Percentiles rank a stretch among this genome's conserved stretches.
Evolutionary conservation across 768 basidiomycete genomes (phyloP).

Genomic region (Leccinum broughii): DNA sequence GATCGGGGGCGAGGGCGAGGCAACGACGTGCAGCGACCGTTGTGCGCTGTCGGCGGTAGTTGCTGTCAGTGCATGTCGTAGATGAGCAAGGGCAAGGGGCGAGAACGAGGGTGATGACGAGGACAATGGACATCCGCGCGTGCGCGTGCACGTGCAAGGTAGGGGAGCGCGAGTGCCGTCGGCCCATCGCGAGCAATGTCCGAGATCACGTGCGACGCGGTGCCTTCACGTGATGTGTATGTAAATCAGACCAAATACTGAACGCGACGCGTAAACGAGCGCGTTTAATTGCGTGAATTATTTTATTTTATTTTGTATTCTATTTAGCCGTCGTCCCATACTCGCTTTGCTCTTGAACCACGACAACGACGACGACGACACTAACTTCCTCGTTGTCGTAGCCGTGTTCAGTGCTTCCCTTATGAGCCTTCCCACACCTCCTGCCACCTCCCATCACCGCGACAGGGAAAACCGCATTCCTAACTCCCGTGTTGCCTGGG

Average conservation of each 20-base stretch:
- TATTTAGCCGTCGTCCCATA: slow-evolving; percentile 15
- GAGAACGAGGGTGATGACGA: too few species aligned
- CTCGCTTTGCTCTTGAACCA: slow-evolving; percentile 10
- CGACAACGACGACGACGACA: slow-evolving; percentile 16
- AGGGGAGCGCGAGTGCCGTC: too few species aligned
- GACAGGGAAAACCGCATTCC: slow-evolving; percentile 53
- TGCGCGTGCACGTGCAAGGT: too few species aligned
- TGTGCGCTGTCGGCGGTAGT: too few species aligned
- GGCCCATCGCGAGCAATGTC: too few species aligned
- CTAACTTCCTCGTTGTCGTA: slow-evolving; percentile 10
- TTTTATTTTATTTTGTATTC: slow-evolving; percentile 22
- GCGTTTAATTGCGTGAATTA: slow-evolving; percentile 37
- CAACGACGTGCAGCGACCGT: too few species aligned
- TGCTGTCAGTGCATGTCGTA: too few species aligned
- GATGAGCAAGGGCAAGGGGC: too few species aligned
- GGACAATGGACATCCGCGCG: too few species aligned
- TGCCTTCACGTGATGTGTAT: slow-evolving; percentile 16
- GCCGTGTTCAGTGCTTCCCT: slow-evolving; percentile 2
- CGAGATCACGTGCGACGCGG: background rate
- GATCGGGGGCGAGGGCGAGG: background rate
- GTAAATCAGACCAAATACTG: slow-evolving; percentile 31
- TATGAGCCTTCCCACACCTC: slow-evolving; percentile 62
- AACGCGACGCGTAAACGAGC: slow-evolving; percentile 44
- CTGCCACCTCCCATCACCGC: slow-evolving; percentile 54
- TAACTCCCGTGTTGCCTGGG: slow-evolving; percentile 50